These are phyloP conservation scores for Cystobasidium sp. DNA, from an alignment of 1,284 basidiomycete genomes.

Conservation along the genomic window DNA sequence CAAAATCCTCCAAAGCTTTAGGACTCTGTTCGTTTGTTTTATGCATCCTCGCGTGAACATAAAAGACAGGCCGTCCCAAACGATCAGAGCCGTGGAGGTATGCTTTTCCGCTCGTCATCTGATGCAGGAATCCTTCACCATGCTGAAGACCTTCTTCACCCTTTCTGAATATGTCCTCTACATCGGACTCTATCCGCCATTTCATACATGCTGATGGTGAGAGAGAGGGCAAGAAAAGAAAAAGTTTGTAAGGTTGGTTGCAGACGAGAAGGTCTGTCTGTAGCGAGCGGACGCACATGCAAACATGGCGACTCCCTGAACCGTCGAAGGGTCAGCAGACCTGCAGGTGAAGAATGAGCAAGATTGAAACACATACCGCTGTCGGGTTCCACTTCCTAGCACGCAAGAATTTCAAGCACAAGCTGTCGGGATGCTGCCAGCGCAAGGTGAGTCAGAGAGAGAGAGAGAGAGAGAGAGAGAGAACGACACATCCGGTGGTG, in stretches of 20 bases:
- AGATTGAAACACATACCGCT: conserved; percentile 47
- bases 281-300: conserved; percentile 41
- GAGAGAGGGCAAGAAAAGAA: neutral
- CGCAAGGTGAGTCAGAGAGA: conserved; percentile 1
- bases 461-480: neutral
- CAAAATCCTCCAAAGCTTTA: conserved; percentile 57
- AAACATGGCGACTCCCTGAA: conserved; percentile 56
- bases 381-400: conserved; percentile 57
- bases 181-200: conserved; percentile 52
- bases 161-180: conserved; percentile 56
- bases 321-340: neutral
- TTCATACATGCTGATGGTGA: conserved; percentile 47
- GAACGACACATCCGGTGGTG: neutral
- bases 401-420: conserved; percentile 53
- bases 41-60: conserved; percentile 49
- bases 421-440: conserved; percentile 30
- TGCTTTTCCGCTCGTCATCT: conserved; percentile 56
- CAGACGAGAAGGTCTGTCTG: neutral
- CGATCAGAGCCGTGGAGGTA: conserved; percentile 56
- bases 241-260: neutral
- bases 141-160: conserved; percentile 56
- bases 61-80: conserved; percentile 55
- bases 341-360: neutral
- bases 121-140: conserved; percentile 56
- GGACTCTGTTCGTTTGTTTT: conserved; percentile 51